These are phyloP conservation scores for Oryza meyeriana DNA, from an alignment of 176 grass and related monocot species.

Conservation along the genomic window DNA sequence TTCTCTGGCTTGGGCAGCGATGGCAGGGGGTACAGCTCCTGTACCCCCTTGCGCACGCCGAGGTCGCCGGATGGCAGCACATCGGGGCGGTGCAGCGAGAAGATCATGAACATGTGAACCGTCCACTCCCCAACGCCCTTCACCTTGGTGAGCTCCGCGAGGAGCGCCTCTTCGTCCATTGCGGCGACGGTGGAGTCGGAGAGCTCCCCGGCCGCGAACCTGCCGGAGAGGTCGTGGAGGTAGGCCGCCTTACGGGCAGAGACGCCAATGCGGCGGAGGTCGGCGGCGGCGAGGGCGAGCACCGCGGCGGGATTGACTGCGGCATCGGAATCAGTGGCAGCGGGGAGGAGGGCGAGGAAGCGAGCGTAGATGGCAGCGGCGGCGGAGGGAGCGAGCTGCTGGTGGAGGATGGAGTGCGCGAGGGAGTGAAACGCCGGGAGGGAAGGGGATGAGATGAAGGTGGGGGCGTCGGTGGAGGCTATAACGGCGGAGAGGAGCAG, in stretches of 20 bases:
- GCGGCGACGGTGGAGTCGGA: slow-evolving; percentile 34
- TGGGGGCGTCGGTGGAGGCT: slow-evolving; percentile 32
- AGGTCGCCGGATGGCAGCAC: slow-evolving; percentile 64
- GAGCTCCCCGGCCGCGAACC: slow-evolving; percentile 45
- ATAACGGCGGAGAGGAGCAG: slow-evolving; percentile 44
- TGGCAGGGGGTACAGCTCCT: slow-evolving; percentile 49
- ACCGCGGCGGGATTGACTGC: background rate
- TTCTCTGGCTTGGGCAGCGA: slow-evolving; percentile 51
- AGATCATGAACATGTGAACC: slow-evolving; percentile 84
- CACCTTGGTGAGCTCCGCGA: slow-evolving; percentile 45
- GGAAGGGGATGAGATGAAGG: slow-evolving; percentile 33
- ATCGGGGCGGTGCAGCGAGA: slow-evolving; percentile 67
- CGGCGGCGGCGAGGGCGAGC: slow-evolving; percentile 46
- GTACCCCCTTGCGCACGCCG: slow-evolving; percentile 70
- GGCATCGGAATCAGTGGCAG: too few species aligned
- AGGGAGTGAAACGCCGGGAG: slow-evolving; percentile 61
- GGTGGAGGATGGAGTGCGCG: slow-evolving; percentile 55
- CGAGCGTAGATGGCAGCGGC: slow-evolving; percentile 52
- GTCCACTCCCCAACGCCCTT: slow-evolving; percentile 65
- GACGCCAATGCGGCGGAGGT: slow-evolving; percentile 59
- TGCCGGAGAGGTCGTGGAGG: slow-evolving; percentile 50
- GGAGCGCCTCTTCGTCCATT: slow-evolving; percentile 52
- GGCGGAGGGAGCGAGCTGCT: slow-evolving; percentile 55
- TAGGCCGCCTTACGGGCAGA: slow-evolving; percentile 59
- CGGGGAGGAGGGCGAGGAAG: slow-evolving; percentile 45